These are phyloP conservation scores for Chionographis japonica DNA, from an alignment of 106 monocot genomes.

Conservation along the genomic window DNA sequence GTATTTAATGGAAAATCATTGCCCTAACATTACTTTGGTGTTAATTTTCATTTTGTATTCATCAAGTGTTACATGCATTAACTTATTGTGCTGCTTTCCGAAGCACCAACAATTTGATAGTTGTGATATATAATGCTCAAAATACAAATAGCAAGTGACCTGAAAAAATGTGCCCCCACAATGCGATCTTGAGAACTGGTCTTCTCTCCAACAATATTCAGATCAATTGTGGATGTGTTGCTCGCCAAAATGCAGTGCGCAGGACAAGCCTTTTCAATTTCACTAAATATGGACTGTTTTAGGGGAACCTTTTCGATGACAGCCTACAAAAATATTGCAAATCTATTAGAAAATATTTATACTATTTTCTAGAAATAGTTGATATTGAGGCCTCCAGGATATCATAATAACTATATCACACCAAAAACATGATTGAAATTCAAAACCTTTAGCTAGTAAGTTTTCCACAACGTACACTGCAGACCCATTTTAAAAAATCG, in stretches of 20 bases:
- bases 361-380: not conserved
- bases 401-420: not conserved
- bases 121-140: not conserved
- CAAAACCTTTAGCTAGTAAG: not conserved
- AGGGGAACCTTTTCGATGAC: conserved; percentile 78
- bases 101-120: not conserved
- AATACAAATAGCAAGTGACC: conserved; percentile 26
- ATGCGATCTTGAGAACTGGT: conserved; percentile 87
- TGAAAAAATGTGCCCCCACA: conserved; percentile 93
- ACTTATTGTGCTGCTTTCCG: no score
- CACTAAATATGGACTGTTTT: conserved; percentile 90
- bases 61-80: no score
- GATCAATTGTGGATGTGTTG: conserved; percentile 94
- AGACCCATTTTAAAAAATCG: no score
- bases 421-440: not conserved
- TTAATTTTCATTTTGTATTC: no score
- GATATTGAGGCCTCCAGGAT: not conserved
- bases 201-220: conserved; percentile 74
- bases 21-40: no score
- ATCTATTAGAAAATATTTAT: not conserved
- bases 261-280: conserved; percentile 71
- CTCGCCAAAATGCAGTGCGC: conserved; percentile 81
- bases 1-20: no score
- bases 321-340: conserved; percentile 43
- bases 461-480: not conserved